Percentiles rank a stretch among this genome's conserved stretches.
Evolutionary conservation across 495 filamentous ascomycete species (phyloP).

Genomic region (Trypethelium eluteriae): DNA sequence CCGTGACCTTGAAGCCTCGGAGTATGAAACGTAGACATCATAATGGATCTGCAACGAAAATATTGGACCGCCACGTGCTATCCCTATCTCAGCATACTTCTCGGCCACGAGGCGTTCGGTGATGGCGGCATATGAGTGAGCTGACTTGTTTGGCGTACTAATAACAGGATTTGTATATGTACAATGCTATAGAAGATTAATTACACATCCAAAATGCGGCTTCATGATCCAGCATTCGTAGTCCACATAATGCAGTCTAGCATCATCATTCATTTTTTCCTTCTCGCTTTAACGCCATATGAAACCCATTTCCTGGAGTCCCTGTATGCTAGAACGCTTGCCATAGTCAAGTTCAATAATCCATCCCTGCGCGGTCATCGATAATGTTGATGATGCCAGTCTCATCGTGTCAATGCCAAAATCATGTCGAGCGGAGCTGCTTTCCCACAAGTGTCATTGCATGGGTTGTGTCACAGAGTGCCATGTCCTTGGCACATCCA

Average conservation of each 20-base stretch:
- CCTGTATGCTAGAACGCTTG: neutral
- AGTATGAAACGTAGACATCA: too few relatives aligned
- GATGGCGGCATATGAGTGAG: too few relatives aligned
- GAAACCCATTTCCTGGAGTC: neutral
- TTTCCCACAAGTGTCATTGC: constrained; percentile 4
- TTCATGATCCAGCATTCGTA: neutral
- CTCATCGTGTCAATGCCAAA: neutral
- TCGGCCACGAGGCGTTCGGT: too few relatives aligned
- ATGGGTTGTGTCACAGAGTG: neutral
- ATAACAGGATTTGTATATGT: neutral
- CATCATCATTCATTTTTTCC: neutral
- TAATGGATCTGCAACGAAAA: too few relatives aligned
- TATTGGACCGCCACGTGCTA: too few relatives aligned
- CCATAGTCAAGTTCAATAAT: neutral
- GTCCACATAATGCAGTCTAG: neutral
- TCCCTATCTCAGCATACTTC: too few relatives aligned
- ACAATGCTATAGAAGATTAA: constrained; percentile 1
- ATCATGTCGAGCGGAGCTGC: too few relatives aligned
- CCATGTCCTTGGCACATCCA: constrained; percentile 47
- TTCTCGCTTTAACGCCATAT: neutral
- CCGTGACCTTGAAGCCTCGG: too few relatives aligned
- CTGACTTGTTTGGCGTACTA: too few relatives aligned
- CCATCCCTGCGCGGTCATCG: neutral
- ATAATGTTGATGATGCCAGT: neutral
- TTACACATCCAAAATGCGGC: neutral